These are phyloP conservation scores for Chrysanthemum makinoi DNA, from an alignment of 129 eudicot species.

Conservation along the genomic window DNA sequence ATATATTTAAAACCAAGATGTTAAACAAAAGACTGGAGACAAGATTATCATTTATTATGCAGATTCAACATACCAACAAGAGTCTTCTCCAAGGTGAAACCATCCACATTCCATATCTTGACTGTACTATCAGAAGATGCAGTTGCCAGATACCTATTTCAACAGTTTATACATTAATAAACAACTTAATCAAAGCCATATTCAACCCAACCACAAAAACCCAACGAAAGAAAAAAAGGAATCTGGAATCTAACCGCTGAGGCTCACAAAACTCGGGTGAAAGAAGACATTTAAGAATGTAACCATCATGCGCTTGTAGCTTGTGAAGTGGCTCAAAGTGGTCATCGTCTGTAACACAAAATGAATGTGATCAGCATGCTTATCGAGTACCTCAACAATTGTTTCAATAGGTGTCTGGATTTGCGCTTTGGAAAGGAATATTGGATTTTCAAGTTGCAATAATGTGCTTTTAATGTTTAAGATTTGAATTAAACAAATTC, in stretches of 20 bases:
- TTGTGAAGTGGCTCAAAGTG: slow-evolving; percentile 97
- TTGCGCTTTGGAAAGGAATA: too few species aligned
- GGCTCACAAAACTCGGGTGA: slow-evolving; percentile 97
- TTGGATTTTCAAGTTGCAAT: too few species aligned
- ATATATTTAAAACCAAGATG: slow-evolving; percentile 13
- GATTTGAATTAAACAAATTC: too few species aligned
- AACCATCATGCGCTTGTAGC: slow-evolving; percentile 91
- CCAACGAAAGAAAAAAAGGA: neutral
- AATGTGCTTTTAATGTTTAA: too few species aligned
- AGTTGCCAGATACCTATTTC: slow-evolving; percentile 77
- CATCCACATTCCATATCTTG: slow-evolving; percentile 97
- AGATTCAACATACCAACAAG: slow-evolving; percentile 52
- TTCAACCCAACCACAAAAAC: neutral
- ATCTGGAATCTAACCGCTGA: slow-evolving; percentile 49
- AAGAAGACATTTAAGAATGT: slow-evolving; percentile 95
- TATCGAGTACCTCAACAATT: neutral
- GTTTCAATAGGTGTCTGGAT: neutral
- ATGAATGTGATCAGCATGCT: slow-evolving; percentile 14
- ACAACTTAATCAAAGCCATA: neutral
- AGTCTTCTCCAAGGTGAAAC: slow-evolving; percentile 88
- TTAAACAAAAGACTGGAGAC: neutral
- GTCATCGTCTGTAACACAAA: slow-evolving; percentile 83
- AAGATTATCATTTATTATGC: slow-evolving; percentile 1
- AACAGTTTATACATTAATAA: slow-evolving; percentile 5
- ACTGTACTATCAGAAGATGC: slow-evolving; percentile 95